These are phyloP conservation scores for Kazachstania taianensis DNA, from an alignment of 805 yeast genomes.

Conservation along the genomic window DNA sequence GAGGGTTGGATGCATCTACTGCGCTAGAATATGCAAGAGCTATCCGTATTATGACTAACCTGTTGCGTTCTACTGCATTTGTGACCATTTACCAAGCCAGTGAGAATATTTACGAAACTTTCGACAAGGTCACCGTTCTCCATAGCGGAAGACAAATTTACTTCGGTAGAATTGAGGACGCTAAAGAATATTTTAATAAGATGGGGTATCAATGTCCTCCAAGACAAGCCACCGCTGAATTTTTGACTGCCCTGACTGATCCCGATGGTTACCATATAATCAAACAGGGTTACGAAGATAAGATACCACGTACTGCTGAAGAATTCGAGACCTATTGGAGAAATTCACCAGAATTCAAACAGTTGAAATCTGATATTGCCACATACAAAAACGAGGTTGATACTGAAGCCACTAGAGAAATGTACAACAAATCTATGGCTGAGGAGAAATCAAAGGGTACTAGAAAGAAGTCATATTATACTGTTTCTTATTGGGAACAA, in stretches of 20 bases:
- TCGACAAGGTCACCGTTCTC: conserved; percentile 44
- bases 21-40: conserved; percentile 59
- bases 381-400: conserved; percentile 19
- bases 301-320: conserved; percentile 47
- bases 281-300: conserved; percentile 36
- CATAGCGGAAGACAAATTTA: conserved; percentile 46
- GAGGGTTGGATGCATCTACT: conserved; percentile 56
- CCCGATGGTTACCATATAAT: conserved; percentile 36
- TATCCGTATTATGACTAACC: conserved; percentile 43
- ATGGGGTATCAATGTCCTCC: conserved; percentile 51
- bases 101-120: conserved; percentile 43
- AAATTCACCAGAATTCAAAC: conserved; percentile 31
- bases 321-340: conserved; percentile 43
- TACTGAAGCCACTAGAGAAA: conserved; percentile 28
- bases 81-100: conserved; percentile 54
- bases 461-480: conserved; percentile 19
- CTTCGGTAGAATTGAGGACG: conserved; percentile 42
- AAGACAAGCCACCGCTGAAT: conserved; percentile 54
- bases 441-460: conserved; percentile 23
- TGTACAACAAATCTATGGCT: conserved; percentile 24
- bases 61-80: conserved; percentile 42
- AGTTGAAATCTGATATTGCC: conserved; percentile 37
- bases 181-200: conserved; percentile 40
- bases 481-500: conserved; percentile 34
- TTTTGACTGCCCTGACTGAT: conserved; percentile 50